Base-by-base conservation (phyloP, 2,329 filamentous ascomycete genomes). In the Pestalotiopsis sp. region DNA sequence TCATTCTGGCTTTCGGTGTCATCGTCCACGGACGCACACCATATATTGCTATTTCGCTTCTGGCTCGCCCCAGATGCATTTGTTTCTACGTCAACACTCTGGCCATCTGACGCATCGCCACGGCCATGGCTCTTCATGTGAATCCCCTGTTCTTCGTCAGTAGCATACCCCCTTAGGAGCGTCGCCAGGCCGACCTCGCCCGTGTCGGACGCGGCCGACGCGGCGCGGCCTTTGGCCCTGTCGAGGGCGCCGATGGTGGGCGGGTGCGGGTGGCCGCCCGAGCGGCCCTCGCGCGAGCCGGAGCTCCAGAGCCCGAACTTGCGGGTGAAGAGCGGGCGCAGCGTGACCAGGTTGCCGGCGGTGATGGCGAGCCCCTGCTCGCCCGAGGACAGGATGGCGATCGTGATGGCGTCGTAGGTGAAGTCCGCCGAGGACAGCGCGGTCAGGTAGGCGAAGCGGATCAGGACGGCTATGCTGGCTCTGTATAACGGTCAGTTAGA, bases 301-400 rank as follows among this genome's bases (percentile, higher is more conserved):
- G 62, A 38, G 20, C n/a, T 27, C 62, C 62, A 64, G 39, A 64
- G 41, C 20, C 39, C n/a, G 23, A 64, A 64, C 13, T 27, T 64
- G n/a, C 62, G 41, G 12, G 62, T 52, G 23, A 64, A 64, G 17
- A 87, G 77, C 0, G 85, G 85, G 0, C 83, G 81, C 6, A 86
- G 76, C 0, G 84, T 86, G 3, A 83, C 82, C 6, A 84, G 78
- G 27, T 81, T 81, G 14, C 82, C 83, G 6, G 84, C 85, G 6
- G 81, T 81, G 70, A 87, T 82, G 61, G 83, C 83, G 1, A 87
- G 78, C 13, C 82, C 83, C 45, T 82, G 77, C 66, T 87, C 85
- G 5, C 82, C 76, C 0, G 81, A 82, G 1, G 84, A 85, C 83
- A 83, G 86, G 71, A 86, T 83, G 17, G 83, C 83, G 62, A 85